Base-by-base conservation (phyloP, 345 rosid species). In the Citrus inodora region DNA sequence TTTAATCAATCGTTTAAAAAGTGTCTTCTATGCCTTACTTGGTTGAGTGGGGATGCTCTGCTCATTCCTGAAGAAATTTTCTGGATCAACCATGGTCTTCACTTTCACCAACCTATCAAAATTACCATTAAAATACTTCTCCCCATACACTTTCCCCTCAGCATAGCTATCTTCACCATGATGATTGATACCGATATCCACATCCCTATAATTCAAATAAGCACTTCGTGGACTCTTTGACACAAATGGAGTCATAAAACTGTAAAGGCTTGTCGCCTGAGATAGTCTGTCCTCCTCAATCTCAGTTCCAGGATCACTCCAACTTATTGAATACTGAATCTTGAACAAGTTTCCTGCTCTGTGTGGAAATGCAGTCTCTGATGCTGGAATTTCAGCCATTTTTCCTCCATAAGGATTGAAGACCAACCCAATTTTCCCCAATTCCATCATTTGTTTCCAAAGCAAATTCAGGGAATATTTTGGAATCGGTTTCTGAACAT, bases 321-420 rank as follows among this genome's bases (percentile, higher is more conserved):
- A 90, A 30, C 56, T 85, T 4, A 80, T 82, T 2, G 87, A 21
- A 73, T 91, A 91, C 65, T 89, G 92, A 21, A 89, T 78, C 83
- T 84, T 84, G 87, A 79, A 89, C 71, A 88, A 37, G 76, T 89
- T 87, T 3, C 92, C 94, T 6, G 85, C 81, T 86, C 93, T 71
- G 10, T 89, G 90, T 0, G 93, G 89, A 40, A 88, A 88, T 24
- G 92, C 80, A 7, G 89, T 87, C 27, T 77, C 84, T 0, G 86
- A 70, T 27, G 75, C 74, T 9, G 84, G 65, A 78, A 89, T 87
- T 79, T 91, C 88, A 64, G 63, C 79, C 90, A 88, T 89, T 74
- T 56, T 86, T 16, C 94, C 98, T 46, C 97, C 98, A 62, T 91
- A 94, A 0, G 94, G 91, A 79, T 83, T 87, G 32, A 76, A 76